These are phyloP conservation scores for Fonsecaea monophora DNA, from an alignment of 2,329 filamentous ascomycete genomes.

Conservation along the genomic window DNA sequence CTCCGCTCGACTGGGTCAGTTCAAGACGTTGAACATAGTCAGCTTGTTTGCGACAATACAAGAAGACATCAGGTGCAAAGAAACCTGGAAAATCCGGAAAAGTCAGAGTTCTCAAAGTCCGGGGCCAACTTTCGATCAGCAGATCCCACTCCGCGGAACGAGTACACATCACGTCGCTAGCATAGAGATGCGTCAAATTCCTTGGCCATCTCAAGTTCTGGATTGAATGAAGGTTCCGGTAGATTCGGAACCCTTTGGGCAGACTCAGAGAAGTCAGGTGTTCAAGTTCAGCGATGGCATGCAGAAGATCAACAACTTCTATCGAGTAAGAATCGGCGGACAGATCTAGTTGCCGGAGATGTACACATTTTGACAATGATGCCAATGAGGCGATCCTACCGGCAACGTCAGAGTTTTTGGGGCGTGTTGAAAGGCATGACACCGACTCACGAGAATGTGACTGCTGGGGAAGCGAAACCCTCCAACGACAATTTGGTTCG, in stretches of 20 bases:
- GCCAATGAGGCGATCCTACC: slow-evolving; percentile 60
- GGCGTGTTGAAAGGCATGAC: not conserved
- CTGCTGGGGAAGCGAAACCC: slow-evolving; percentile 64
- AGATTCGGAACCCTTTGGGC: slow-evolving; percentile 41
- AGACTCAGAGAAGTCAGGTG: slow-evolving; percentile 56
- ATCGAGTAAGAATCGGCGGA: slow-evolving; percentile 60
- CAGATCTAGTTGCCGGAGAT: slow-evolving; percentile 60
- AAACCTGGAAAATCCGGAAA: slow-evolving; percentile 10
- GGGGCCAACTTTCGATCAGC: slow-evolving; percentile 26
- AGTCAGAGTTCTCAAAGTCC: slow-evolving; percentile 27
- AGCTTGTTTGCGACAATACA: slow-evolving; percentile 12
- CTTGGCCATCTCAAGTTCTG: slow-evolving; percentile 27
- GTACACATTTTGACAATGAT: slow-evolving; percentile 61
- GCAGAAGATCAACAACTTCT: slow-evolving; percentile 57
- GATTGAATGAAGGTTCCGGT: not conserved
- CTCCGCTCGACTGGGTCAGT: not conserved
- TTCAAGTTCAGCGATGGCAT: slow-evolving; percentile 56
- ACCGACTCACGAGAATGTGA: slow-evolving; percentile 59
- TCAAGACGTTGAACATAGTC: slow-evolving; percentile 13
- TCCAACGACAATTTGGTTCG: slow-evolving; percentile 60
- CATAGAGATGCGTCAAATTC: slow-evolving; percentile 25
- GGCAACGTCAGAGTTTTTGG: slow-evolving; percentile 14
- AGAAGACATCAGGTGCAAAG: not conserved
- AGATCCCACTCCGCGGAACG: slow-evolving; percentile 19
- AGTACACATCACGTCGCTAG: slow-evolving; percentile 21